Base-by-base conservation (phyloP, 139 green algal genomes). In the Bryopsis sp. region DNA sequence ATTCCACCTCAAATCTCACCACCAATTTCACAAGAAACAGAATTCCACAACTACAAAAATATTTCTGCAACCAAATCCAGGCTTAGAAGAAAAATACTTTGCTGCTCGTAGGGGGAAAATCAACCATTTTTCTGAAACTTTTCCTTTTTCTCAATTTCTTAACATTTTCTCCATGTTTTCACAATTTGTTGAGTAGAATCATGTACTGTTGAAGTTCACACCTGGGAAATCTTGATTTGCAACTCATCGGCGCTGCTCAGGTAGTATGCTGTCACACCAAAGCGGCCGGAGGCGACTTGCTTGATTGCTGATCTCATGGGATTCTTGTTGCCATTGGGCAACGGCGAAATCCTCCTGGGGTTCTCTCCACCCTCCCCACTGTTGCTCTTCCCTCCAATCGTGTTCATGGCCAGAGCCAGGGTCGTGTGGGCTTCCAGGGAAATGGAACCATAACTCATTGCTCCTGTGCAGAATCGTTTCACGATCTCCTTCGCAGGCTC, bases 241-340 rank as follows among this genome's bases (percentile, higher is more conserved):
- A 97, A 73, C 84, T 97, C 87, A 61, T 97, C 90, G 2, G 91
- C 86, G 66, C 96, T 97, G 72, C 89, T 94, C 28, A 97, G 85
- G 83, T 97, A 97, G 77, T 97, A 84, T 3, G 82, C 83, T 2
- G 84, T 91, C 26, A 97, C 91, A 34, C 91, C 91, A 77, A 97
- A 97, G 58, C 91, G 82, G 1, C 91, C 91, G 0, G 73, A 88
- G 0, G 91, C 91, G 31, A 97, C 67, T 77, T 81, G 78, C 78
- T 97, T 97, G 80, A 97, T 97, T 32, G 91, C 80, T 3, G 76
- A 89, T 48, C 90, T 79, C 77, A 94, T 78, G 6, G 84, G 84
- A 78, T 97, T 97, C 50, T 80, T 72, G 28, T 36, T 74, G 76
- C 92, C 91, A 46, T 96, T 90, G 15, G 82, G 68, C 61, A 84